phyloP scores from a whole-genome alignment of 352 stramenopile species.

The Aphanomyces invadans region DNA sequence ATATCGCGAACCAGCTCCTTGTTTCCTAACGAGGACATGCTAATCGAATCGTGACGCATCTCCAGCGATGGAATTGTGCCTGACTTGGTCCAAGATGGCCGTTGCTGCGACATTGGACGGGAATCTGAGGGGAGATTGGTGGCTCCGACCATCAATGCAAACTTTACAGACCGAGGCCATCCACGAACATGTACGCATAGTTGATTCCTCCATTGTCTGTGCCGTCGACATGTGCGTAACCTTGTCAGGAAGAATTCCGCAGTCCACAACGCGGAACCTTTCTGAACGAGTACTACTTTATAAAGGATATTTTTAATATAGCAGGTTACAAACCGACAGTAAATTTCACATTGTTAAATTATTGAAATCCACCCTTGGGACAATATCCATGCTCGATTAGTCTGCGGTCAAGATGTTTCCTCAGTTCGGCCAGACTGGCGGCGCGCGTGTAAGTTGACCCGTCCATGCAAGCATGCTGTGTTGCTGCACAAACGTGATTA shows the following conservation, averaged over 20 bases:
- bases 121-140: too few relatives aligned
- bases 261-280: neutral
- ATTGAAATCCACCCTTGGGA: neutral
- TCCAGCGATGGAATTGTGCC: too few relatives aligned
- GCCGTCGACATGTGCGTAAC: neutral
- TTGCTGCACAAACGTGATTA: neutral
- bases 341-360: neutral
- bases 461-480: neutral
- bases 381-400: neutral
- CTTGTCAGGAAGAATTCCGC: neutral
- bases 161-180: too few relatives aligned
- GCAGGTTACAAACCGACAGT: neutral
- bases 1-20: too few relatives aligned
- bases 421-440: slow-evolving; percentile 15
- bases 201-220: neutral
- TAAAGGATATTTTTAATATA: neutral
- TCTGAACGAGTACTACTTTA: neutral
- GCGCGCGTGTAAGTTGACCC: slow-evolving; percentile 6
- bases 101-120: too few relatives aligned
- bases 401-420: slow-evolving; percentile 17
- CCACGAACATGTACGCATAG: too few relatives aligned
- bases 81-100: too few relatives aligned
- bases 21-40: too few relatives aligned
- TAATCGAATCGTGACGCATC: too few relatives aligned
- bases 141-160: too few relatives aligned